A percentile compares a stretch with the other conserved stretches of the same genome.
Evolutionary conservation across 2,329 filamentous ascomycete species (phyloP).

Genomic region (Ophiostoma himal-ulmi): DNA sequence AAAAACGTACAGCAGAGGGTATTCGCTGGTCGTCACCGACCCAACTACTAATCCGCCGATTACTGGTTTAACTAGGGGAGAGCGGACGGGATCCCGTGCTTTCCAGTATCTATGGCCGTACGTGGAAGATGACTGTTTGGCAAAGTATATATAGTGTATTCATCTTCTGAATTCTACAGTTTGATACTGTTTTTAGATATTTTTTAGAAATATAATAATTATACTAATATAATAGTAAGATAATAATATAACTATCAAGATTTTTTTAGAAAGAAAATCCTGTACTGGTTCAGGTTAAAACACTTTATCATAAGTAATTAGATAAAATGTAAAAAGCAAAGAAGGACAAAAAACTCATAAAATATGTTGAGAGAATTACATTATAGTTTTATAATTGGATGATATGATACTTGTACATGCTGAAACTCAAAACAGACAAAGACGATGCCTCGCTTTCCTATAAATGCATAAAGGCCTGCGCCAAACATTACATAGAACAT

Average conservation of each 20-base stretch:
- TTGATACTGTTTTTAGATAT: too few relatives aligned
- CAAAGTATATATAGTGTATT: background rate
- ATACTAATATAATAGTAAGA: background rate
- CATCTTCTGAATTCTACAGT: too few relatives aligned
- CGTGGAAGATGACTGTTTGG: background rate
- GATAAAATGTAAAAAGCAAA: too few relatives aligned
- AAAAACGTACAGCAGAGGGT: background rate
- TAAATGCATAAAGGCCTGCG: background rate
- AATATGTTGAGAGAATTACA: too few relatives aligned
- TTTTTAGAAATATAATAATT: background rate
- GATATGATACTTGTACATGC: too few relatives aligned
- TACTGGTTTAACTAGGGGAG: conserved; percentile 4
- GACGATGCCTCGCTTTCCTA: background rate
- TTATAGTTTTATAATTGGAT: too few relatives aligned
- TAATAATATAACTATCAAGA: too few relatives aligned
- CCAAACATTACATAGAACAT: background rate
- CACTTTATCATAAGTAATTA: too few relatives aligned
- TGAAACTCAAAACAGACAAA: too few relatives aligned
- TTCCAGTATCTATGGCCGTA: background rate
- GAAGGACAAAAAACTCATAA: too few relatives aligned
- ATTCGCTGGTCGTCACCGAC: conserved; percentile 3
- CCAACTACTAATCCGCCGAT: conserved; percentile 6
- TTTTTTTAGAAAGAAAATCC: too few relatives aligned
- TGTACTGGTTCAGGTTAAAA: too few relatives aligned
- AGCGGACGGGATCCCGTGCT: conserved; percentile 2